phyloP scores from a whole-genome alignment of 1,284 basidiomycete genomes.

The Inonotus obliquus region DNA sequence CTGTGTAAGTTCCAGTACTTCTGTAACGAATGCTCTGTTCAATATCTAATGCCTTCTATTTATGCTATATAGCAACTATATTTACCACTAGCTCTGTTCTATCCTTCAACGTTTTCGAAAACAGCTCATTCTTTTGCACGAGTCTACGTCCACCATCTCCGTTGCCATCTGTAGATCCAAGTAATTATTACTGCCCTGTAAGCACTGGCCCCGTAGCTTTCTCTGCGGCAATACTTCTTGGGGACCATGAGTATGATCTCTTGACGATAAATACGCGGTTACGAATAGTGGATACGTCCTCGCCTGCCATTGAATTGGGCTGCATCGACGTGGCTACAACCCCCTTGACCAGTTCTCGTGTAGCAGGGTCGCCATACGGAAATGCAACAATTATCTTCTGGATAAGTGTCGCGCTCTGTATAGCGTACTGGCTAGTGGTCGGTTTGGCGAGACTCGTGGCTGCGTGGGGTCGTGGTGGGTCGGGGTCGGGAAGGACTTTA shows the following conservation, averaged over 20 bases:
- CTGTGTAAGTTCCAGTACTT: constrained; percentile 46
- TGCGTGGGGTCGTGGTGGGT: constrained; percentile 72
- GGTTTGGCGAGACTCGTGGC: constrained; percentile 78
- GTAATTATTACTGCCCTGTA: constrained; percentile 66
- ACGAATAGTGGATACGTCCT: constrained; percentile 80
- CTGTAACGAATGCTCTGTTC: constrained; percentile 13
- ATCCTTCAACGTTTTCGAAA: constrained; percentile 68
- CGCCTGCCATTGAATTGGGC: constrained; percentile 63
- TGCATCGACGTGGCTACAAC: constrained; percentile 82
- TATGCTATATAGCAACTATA: constrained; percentile 58
- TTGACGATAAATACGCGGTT: constrained; percentile 83
- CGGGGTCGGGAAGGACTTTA: constrained; percentile 49
- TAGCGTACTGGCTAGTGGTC: constrained; percentile 78
- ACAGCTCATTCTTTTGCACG: constrained; percentile 71
- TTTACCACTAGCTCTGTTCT: constrained; percentile 79
- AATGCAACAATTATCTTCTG: constrained; percentile 78
- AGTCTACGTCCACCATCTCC: constrained; percentile 72
- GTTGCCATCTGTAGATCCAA: constrained; percentile 43
- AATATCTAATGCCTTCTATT: constrained; percentile 10
- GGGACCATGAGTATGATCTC: constrained; percentile 60
- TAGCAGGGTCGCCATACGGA: constrained; percentile 60
- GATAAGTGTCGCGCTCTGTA: constrained; percentile 71
- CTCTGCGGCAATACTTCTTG: constrained; percentile 69
- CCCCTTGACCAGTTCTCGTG: constrained; percentile 48
- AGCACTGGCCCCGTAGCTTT: constrained; percentile 76